Evolutionary conservation across 805 yeast species (phyloP), one percentile per base, ranked within the genome.

Genomic region (Kazachstania taianensis): DNA sequence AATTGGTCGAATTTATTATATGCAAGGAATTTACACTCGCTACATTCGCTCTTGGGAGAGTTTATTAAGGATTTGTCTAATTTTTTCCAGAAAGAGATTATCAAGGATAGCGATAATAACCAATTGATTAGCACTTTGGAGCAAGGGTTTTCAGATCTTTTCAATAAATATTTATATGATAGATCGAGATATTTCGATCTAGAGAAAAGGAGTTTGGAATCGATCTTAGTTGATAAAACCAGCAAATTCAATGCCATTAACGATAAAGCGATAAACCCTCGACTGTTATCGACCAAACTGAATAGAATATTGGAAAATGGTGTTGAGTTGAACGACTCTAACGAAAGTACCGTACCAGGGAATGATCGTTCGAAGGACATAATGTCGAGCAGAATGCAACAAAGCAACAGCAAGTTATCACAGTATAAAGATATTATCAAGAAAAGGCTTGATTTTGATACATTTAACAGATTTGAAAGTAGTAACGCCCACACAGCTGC

Each of bases 91-190:
- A 30, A 31, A 13, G 16, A 20, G 6, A 14, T 24, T 1, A 53
- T 71, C 10, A n/a, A n/a, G n/a, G n/a, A n/a, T n/a, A 74, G 70
- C 41, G 62, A 61, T 7, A 65, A 66, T 28, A 74, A 61, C 29
- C 50, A 50, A 30, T 25, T 42, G 2, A 37, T 42, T n/a, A 35
- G 41, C 7, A 69, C 78, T 4, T 61, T 89, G 25, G 94, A 87
- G 44, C 85, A 78, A 47, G 70, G 75, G 40, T 75, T 67, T 50
- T 69, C 72, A n/a, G 94, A 81, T 45, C 58, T 84, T 13, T 89
- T 89, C 55, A 67, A 73, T 14, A 78, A 79, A 32, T 81, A 75
- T 50, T 60, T 81, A 19, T 69, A 70, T 20, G 83, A 80, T 39
- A 72, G 73, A 40, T 46, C 60, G 9, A 66, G 70, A 32, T 87